These are phyloP conservation scores for Linnemannia elongata DNA, from an alignment of 192 early-diverging fungal species.

Conservation along the genomic window DNA sequence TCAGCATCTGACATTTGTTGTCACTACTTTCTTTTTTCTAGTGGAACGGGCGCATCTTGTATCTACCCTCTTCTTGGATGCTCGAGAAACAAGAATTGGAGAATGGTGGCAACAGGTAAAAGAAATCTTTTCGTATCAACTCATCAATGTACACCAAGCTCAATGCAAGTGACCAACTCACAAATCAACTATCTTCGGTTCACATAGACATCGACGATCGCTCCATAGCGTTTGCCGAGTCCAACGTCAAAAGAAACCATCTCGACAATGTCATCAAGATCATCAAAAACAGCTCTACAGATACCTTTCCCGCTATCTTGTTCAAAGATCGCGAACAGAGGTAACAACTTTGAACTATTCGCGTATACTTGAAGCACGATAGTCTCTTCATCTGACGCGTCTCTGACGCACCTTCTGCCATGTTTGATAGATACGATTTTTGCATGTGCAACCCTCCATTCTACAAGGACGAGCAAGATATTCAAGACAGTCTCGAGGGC, in stretches of 20 bases:
- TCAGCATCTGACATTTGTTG: background rate
- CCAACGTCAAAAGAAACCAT: constrained; percentile 76
- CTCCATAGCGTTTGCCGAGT: constrained; percentile 71
- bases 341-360: background rate
- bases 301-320: constrained; percentile 17
- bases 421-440: constrained; percentile 67
- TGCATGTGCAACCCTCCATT: constrained; percentile 97
- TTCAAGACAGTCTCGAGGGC: constrained; percentile 56
- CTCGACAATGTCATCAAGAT: constrained; percentile 71
- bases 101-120: constrained; percentile 79
- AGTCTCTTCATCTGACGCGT: background rate
- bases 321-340: constrained; percentile 6
- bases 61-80: constrained; percentile 91
- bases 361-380: no score
- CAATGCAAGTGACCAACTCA: background rate
- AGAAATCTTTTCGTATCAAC: background rate
- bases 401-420: background rate
- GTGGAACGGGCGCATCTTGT: constrained; percentile 91
- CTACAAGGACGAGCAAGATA: constrained; percentile 73
- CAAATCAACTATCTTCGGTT: background rate
- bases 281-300: constrained; percentile 55
- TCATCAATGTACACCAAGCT: background rate
- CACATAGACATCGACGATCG: constrained; percentile 73
- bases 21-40: constrained; percentile 30
- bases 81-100: constrained; percentile 66